Percentiles rank a stretch among this genome's conserved stretches.
Conservation (phyloP, 352 stramenopile species). For the Pythium pyrilobum region DNA sequence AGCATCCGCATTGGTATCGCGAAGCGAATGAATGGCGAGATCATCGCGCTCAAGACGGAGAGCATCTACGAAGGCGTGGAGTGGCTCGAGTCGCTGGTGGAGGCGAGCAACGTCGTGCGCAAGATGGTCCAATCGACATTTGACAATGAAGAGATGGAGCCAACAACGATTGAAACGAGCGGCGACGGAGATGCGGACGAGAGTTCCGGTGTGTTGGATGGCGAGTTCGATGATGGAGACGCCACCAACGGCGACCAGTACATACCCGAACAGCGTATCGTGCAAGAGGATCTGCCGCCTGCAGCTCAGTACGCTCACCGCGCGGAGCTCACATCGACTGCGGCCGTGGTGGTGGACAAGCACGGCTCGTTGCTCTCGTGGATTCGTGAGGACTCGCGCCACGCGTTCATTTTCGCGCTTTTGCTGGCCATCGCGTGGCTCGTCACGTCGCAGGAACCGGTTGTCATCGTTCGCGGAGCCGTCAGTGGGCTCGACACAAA, state of each 20-base stretch:
- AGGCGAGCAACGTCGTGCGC: constrained; percentile 48
- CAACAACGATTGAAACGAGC: constrained; percentile 7
- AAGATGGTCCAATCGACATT: not conserved
- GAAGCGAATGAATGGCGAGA: constrained; percentile 52
- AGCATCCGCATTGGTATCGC: constrained; percentile 73
- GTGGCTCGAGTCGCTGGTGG: constrained; percentile 71
- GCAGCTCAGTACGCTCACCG: no score
- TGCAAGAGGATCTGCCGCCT: no score
- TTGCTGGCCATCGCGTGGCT: constrained; percentile 62
- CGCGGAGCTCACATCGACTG: not conserved
- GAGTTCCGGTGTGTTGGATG: constrained; percentile 9
- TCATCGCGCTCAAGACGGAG: constrained; percentile 62
- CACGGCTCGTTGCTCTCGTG: constrained; percentile 63
- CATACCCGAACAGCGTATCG: no score
- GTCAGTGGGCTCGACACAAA: constrained; percentile 1
- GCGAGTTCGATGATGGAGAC: not conserved
- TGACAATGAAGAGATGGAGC: constrained; percentile 5
- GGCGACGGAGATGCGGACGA: constrained; percentile 20
- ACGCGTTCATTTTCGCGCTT: constrained; percentile 51
- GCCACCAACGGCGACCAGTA: not conserved
- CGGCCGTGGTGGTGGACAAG: constrained; percentile 34
- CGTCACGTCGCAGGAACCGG: constrained; percentile 25
- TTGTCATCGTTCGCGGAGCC: not conserved
- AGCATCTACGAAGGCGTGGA: constrained; percentile 80
- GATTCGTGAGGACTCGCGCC: constrained; percentile 61